Conservation (phyloP, 306 rosid species). For the Malus domestica region DNA sequence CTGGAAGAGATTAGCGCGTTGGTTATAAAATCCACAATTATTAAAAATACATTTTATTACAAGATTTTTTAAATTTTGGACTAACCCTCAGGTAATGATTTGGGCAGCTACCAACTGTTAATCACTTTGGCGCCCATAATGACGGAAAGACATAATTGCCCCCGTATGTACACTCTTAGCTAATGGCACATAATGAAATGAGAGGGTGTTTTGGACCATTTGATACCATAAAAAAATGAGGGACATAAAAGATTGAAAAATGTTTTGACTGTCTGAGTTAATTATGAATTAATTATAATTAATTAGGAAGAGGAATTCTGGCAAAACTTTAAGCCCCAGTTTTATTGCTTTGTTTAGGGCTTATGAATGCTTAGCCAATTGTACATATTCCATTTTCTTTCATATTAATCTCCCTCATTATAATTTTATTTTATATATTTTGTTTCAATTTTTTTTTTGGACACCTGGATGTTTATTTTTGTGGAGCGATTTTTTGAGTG, state of each 20-base stretch:
- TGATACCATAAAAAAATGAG: background rate
- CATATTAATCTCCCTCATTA: background rate
- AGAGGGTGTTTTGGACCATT: constrained; percentile 4
- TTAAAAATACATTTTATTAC: background rate
- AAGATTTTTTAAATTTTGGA: background rate
- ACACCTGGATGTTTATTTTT: too few relatives aligned
- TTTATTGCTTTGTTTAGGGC: background rate
- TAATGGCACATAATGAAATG: background rate
- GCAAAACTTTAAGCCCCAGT: constrained; percentile 16
- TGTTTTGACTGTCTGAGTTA: background rate
- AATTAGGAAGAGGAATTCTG: constrained; percentile 21
- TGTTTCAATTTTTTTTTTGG: too few relatives aligned
- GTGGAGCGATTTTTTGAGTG: too few relatives aligned
- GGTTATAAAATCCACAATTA: constrained; percentile 21
- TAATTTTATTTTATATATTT: background rate
- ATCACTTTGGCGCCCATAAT: constrained; percentile 1
- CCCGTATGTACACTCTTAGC: background rate
- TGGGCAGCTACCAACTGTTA: background rate
- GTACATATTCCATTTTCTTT: constrained; percentile 1
- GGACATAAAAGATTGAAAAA: background rate
- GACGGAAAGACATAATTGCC: background rate
- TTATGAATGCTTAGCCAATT: constrained; percentile 14
- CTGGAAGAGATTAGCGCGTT: constrained; percentile 52
- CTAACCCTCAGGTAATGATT: background rate
- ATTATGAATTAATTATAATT: constrained; percentile 15